Evolutionary conservation across 2,329 filamentous ascomycete genomes (phyloP).

Genomic region (Fusarium hostae): DNA sequence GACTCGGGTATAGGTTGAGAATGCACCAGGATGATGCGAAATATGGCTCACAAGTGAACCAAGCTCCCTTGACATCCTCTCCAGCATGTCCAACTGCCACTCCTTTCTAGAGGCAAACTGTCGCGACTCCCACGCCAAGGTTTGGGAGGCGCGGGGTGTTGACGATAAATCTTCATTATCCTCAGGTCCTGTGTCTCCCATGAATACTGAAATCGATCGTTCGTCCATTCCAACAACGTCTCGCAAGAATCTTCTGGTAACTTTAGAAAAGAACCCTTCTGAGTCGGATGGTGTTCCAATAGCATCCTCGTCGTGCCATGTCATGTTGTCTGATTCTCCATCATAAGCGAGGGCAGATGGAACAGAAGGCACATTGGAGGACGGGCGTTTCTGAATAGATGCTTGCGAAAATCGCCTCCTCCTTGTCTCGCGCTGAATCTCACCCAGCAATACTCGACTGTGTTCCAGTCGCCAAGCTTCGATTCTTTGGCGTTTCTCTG

Average conservation of each 20-base stretch:
- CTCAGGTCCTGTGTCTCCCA: conserved; percentile 79
- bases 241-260: conserved; percentile 86
- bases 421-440: conserved; percentile 87
- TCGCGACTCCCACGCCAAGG: conserved; percentile 44
- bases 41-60: conserved; percentile 85
- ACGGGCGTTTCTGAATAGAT: conserved; percentile 51
- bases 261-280: conserved; percentile 80
- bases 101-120: conserved; percentile 52
- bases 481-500: conserved; percentile 83
- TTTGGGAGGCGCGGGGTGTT: conserved; percentile 58
- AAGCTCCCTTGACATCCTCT: conserved; percentile 87
- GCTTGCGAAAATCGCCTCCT: conserved; percentile 72
- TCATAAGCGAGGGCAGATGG: conserved; percentile 45
- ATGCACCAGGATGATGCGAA: conserved; percentile 84
- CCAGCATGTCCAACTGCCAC: conserved; percentile 83
- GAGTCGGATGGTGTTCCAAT: conserved; percentile 59
- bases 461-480: conserved; percentile 94
- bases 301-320: conserved; percentile 65
- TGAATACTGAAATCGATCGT: conserved; percentile 81
- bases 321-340: conserved; percentile 54
- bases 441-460: conserved; percentile 83
- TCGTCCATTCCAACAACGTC: conserved; percentile 95
- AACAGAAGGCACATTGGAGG: conserved; percentile 44
- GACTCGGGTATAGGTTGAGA: conserved; percentile 79
- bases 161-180: conserved; percentile 59